These are phyloP conservation scores for Apophysomyces variabilis DNA, from an alignment of 371 early-diverging fungal species.

Conservation along the genomic window DNA sequence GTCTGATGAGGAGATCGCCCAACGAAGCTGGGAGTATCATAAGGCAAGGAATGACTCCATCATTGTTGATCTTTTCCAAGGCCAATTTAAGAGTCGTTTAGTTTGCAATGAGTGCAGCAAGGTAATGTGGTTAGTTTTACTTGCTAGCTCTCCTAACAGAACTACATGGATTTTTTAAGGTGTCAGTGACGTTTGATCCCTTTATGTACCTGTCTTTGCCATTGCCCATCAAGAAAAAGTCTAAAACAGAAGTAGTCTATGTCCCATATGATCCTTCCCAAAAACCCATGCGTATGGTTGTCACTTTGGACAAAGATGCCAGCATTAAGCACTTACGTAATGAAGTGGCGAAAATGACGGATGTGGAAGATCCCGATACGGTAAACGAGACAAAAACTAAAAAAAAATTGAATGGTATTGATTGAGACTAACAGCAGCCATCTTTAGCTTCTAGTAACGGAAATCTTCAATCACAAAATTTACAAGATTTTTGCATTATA, in stretches of 20 bases:
- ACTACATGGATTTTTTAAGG: slow-evolving; percentile 10
- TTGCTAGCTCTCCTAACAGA: too few relatives aligned
- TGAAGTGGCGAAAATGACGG: slow-evolving; percentile 63
- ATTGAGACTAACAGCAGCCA: not conserved
- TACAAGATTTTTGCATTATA: slow-evolving; percentile 67
- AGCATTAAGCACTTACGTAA: slow-evolving; percentile 66
- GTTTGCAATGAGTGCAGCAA: slow-evolving; percentile 72
- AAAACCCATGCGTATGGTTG: slow-evolving; percentile 27
- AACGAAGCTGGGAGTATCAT: slow-evolving; percentile 64
- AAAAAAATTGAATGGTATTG: not conserved
- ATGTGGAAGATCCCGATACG: slow-evolving; percentile 40
- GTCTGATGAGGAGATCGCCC: slow-evolving; percentile 64
- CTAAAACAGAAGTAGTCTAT: slow-evolving; percentile 51
- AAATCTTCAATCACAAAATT: slow-evolving; percentile 63
- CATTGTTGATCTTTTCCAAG: slow-evolving; percentile 84
- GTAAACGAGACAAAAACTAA: slow-evolving; percentile 21
- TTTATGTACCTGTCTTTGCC: slow-evolving; percentile 73
- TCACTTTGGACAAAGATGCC: slow-evolving; percentile 60
- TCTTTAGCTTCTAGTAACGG: slow-evolving; percentile 60
- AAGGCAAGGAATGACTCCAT: slow-evolving; percentile 70
- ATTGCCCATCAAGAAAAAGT: slow-evolving; percentile 60
- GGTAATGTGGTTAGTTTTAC: slow-evolving; percentile 16
- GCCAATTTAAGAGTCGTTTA: slow-evolving; percentile 78
- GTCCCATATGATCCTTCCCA: slow-evolving; percentile 60
- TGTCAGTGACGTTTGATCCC: slow-evolving; percentile 74